phyloP scores from a whole-genome alignment of 305 asterid species.

The Fraxinus nigra region DNA sequence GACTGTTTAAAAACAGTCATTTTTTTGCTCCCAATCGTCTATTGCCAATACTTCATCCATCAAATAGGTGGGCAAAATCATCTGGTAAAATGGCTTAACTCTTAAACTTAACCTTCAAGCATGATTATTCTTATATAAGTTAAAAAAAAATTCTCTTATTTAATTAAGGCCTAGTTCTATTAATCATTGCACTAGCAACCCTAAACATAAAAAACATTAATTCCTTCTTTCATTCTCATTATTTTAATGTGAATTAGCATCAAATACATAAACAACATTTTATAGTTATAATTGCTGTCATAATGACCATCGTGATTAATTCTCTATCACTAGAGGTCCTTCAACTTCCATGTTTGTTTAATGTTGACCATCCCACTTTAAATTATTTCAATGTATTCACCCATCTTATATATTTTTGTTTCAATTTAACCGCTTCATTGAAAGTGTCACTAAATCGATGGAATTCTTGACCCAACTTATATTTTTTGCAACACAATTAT shows the following conservation, averaged over 20 bases:
- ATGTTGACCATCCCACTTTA: background rate
- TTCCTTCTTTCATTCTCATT: conserved; percentile 17
- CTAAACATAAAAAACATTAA: conserved; percentile 18
- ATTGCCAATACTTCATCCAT: no score
- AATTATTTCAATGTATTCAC: background rate
- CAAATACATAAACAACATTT: conserved; percentile 22
- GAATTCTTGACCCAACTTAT: background rate
- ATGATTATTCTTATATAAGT: background rate
- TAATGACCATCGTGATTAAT: conserved; percentile 40
- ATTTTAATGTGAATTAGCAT: conserved; percentile 26
- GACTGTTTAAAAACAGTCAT: no score
- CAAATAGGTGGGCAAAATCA: no score
- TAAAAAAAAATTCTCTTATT: background rate
- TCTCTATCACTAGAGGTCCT: background rate
- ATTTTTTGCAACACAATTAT: background rate
- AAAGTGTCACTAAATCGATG: background rate
- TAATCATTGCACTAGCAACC: conserved; percentile 48
- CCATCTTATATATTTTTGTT: background rate
- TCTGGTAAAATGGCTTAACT: no score
- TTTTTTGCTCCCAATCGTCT: no score
- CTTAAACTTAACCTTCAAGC: background rate
- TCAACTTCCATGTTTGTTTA: background rate
- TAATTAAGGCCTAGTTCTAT: conserved; percentile 27
- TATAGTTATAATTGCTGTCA: conserved; percentile 23
- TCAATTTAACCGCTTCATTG: background rate